Evolutionary conservation across 441 rosid genomes (phyloP).

Genomic region (Biscutella laevigata): DNA sequence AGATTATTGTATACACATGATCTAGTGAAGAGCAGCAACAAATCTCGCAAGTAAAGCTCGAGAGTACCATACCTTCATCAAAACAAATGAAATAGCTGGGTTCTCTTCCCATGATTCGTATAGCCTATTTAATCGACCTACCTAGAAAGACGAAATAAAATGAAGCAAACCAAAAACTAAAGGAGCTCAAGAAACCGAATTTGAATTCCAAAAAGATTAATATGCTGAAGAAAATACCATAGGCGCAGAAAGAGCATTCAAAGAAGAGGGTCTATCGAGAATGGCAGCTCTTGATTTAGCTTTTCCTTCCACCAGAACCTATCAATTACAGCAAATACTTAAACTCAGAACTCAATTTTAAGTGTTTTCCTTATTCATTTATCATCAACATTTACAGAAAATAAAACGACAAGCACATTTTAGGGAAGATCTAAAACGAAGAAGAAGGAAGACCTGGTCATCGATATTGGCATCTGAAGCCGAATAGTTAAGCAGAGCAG

Average conservation of each 20-base stretch:
- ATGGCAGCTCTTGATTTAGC: conserved; percentile 84
- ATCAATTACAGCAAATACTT: conserved; percentile 17
- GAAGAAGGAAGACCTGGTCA: conserved; percentile 45
- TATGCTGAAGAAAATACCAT: conserved; percentile 40
- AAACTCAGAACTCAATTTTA: not conserved
- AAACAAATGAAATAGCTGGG: conserved; percentile 70
- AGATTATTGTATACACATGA: not conserved
- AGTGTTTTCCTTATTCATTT: not conserved
- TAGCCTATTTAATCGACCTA: conserved; percentile 55
- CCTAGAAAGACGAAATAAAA: conserved; percentile 28
- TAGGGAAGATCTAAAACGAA: conserved; percentile 5
- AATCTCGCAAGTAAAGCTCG: not conserved
- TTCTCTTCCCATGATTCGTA: conserved; percentile 97
- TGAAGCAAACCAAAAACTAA: not conserved
- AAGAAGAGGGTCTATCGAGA: conserved; percentile 62
- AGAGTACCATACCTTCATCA: conserved; percentile 58
- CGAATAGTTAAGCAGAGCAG: conserved; percentile 58
- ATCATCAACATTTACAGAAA: not conserved
- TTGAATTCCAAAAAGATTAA: not conserved
- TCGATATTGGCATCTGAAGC: conserved; percentile 36
- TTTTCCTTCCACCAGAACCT: conserved; percentile 90
- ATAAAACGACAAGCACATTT: not conserved
- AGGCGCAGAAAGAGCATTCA: conserved; percentile 63
- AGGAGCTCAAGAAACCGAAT: not conserved
- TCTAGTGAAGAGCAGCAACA: not conserved